These are phyloP conservation scores for Neodidymelliopsis sp. DNA, from an alignment of 2,329 filamentous ascomycete genomes.

Conservation along the genomic window DNA sequence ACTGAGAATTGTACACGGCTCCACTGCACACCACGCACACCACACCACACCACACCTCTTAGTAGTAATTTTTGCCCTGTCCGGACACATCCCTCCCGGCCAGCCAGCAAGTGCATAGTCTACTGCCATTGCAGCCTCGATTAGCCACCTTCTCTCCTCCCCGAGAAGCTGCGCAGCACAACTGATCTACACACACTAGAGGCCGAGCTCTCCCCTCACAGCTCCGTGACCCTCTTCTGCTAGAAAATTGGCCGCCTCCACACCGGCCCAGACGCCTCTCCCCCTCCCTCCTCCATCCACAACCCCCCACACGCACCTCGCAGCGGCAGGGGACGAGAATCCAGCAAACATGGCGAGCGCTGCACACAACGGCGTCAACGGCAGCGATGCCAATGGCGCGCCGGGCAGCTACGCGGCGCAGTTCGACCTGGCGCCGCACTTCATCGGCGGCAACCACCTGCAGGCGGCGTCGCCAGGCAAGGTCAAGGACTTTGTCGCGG, in stretches of 20 bases:
- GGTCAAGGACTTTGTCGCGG: conserved; percentile 95
- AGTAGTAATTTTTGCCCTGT: conserved; percentile 30
- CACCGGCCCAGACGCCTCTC: conserved; percentile 18
- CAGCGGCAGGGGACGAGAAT: conserved; percentile 35
- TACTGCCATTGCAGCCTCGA: background rate
- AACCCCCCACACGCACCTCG: conserved; percentile 22
- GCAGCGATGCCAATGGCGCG: conserved; percentile 58
- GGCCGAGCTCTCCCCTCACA: conserved; percentile 34
- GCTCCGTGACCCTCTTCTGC: conserved; percentile 24
- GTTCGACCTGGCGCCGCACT: conserved; percentile 86
- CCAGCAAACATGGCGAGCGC: conserved; percentile 46
- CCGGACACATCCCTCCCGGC: conserved; percentile 31
- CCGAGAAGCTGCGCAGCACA: conserved; percentile 8
- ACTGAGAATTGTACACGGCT: conserved; percentile 18
- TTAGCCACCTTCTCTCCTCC: conserved; percentile 3
- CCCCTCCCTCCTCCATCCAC: conserved; percentile 18
- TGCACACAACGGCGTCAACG: conserved; percentile 47
- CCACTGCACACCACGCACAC: conserved; percentile 16
- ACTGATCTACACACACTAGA: conserved; percentile 31
- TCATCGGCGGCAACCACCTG: conserved; percentile 93
- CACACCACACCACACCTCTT: conserved; percentile 16
- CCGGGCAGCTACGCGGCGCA: conserved; percentile 77
- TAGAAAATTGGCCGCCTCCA: conserved; percentile 35
- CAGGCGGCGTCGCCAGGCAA: conserved; percentile 81
- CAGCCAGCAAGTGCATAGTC: conserved; percentile 15